Evolutionary conservation across 1,139 yeast genomes (phyloP).

Genomic region (Fermentozyma sake): DNA sequence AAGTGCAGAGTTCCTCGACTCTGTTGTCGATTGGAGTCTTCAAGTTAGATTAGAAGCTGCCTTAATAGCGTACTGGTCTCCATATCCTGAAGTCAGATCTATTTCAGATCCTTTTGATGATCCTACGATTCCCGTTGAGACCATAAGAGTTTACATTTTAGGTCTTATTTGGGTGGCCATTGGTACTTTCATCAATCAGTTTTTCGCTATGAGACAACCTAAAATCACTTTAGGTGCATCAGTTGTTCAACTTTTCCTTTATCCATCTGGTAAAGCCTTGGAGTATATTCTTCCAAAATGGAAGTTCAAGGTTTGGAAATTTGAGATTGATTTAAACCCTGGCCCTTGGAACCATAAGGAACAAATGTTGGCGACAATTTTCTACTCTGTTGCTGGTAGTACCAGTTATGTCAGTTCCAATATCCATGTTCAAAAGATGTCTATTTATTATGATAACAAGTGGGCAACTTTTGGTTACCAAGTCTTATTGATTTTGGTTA

Average conservation of each 20-base stretch:
- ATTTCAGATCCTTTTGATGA: slow-evolving; percentile 53
- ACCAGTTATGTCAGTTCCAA: slow-evolving; percentile 11
- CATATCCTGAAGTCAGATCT: slow-evolving; percentile 63
- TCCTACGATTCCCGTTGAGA: slow-evolving; percentile 46
- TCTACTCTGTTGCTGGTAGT: slow-evolving; percentile 14
- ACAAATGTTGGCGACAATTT: slow-evolving; percentile 18
- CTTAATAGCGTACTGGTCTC: slow-evolving; percentile 49
- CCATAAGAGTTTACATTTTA: slow-evolving; percentile 51
- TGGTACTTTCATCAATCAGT: slow-evolving; percentile 55
- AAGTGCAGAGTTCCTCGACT: no score
- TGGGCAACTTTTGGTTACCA: slow-evolving; percentile 17
- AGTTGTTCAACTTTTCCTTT: slow-evolving; percentile 55
- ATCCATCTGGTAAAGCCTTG: slow-evolving; percentile 47
- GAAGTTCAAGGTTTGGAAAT: slow-evolving; percentile 13
- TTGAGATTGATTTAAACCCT: slow-evolving; percentile 17
- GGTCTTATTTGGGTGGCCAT: slow-evolving; percentile 54
- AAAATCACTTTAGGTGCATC: slow-evolving; percentile 41
- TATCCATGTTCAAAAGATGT: slow-evolving; percentile 14
- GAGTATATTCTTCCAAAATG: slow-evolving; percentile 19
- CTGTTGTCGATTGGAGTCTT: slow-evolving; percentile 13
- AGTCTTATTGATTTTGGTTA: slow-evolving; percentile 11
- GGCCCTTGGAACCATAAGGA: slow-evolving; percentile 22
- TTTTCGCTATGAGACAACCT: slow-evolving; percentile 55
- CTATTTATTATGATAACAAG: slow-evolving; percentile 10
- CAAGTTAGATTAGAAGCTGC: slow-evolving; percentile 15